phyloP scores from a whole-genome alignment of 805 yeast species.

The Danielozyma ontarioensis region DNA sequence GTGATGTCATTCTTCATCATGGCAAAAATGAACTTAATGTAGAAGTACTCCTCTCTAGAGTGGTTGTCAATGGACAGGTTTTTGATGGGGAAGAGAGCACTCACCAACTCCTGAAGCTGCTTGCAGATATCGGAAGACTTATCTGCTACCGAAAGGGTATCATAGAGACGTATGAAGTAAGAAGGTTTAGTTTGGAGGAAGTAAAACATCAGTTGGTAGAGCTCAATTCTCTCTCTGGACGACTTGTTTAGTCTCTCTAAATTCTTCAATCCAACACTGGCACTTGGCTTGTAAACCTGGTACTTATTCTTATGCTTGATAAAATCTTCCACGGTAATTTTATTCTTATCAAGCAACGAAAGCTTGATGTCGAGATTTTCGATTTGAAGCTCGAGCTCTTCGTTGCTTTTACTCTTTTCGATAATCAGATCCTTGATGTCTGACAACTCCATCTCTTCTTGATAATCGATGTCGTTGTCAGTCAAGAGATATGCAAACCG shows the following conservation, averaged over 20 bases:
- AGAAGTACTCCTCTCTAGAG: constrained; percentile 67
- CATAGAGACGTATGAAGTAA: constrained; percentile 58
- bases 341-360: constrained; percentile 72
- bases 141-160: constrained; percentile 18
- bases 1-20: constrained; percentile 40
- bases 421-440: constrained; percentile 63
- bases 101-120: constrained; percentile 18
- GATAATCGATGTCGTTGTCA: constrained; percentile 68
- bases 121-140: constrained; percentile 7
- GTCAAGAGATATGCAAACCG: constrained; percentile 73
- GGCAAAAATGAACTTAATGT: constrained; percentile 51
- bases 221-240: constrained; percentile 50
- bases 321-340: constrained; percentile 73
- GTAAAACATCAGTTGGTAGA: constrained; percentile 75
- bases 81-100: constrained; percentile 27
- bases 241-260: constrained; percentile 33
- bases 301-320: constrained; percentile 36
- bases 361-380: constrained; percentile 75
- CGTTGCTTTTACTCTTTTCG: constrained; percentile 65
- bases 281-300: constrained; percentile 16
- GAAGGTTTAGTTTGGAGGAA: constrained; percentile 77
- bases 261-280: constrained; percentile 12
- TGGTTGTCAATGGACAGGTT: constrained; percentile 26
- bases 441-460: constrained; percentile 67
- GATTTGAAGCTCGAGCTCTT: constrained; percentile 65